phyloP scores from a whole-genome alignment of 345 rosid genomes.

The Abelmoschus esculentus region DNA sequence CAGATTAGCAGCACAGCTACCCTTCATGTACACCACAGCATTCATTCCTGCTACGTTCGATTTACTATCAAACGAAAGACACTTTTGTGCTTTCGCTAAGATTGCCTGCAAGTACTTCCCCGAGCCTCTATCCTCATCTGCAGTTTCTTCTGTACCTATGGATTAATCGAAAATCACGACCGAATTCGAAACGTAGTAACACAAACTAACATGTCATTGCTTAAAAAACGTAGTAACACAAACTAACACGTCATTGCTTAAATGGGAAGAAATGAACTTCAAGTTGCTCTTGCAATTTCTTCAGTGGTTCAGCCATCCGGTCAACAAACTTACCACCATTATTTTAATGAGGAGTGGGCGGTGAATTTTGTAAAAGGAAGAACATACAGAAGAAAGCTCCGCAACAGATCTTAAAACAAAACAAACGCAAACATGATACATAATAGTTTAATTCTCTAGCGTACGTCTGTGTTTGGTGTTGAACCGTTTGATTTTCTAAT shows the following conservation, averaged over 20 bases:
- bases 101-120: conserved; percentile 63
- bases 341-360: neutral
- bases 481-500: neutral
- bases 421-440: neutral
- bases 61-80: conserved; percentile 25
- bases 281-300: conserved; percentile 9
- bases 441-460: neutral
- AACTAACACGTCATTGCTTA: too few species aligned
- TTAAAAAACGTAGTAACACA: too few species aligned
- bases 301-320: conserved; percentile 4
- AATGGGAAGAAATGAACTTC: conserved; percentile 4
- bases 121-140: conserved; percentile 89
- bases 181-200: neutral
- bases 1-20: conserved; percentile 13
- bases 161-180: neutral
- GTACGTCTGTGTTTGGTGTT: neutral
- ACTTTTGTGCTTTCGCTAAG: conserved; percentile 70
- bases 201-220: too few species aligned
- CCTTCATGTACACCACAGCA: neutral
- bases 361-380: neutral
- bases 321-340: too few species aligned
- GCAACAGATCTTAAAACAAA: conserved; percentile 43
- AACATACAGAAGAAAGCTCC: conserved; percentile 47
- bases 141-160: conserved; percentile 59
- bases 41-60: conserved; percentile 15